These are phyloP conservation scores for Sequoia sempervirens DNA, from an alignment of 75 land plant genomes.

Conservation along the genomic window DNA sequence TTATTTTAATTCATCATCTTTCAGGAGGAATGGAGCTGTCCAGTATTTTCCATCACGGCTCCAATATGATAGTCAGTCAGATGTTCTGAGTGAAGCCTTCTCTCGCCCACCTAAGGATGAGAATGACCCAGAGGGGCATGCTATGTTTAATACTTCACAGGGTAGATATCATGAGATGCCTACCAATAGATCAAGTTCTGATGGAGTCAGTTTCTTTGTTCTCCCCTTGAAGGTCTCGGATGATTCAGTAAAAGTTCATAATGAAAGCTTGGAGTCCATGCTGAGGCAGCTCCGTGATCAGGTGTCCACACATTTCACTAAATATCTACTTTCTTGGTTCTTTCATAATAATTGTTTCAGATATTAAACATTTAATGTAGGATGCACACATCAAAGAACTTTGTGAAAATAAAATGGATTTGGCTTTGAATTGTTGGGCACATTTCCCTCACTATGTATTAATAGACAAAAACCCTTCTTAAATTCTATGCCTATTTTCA, in stretches of 20 bases:
- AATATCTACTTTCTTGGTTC: neutral
- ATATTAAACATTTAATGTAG: neutral
- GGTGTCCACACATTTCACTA: constrained; percentile 36
- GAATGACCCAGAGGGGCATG: neutral
- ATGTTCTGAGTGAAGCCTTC: neutral
- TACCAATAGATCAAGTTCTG: constrained; percentile 3
- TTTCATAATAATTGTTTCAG: neutral
- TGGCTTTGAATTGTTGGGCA: neutral
- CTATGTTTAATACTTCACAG: neutral
- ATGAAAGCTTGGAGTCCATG: constrained; percentile 55
- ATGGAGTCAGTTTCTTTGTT: constrained; percentile 41
- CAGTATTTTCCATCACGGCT: constrained; percentile 31
- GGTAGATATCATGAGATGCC: constrained; percentile 1
- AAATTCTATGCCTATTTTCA: constrained; percentile 14
- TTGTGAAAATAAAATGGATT: neutral
- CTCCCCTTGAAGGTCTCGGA: constrained; percentile 53
- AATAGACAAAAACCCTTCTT: neutral
- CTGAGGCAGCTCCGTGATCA: constrained; percentile 68
- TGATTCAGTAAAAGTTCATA: constrained; percentile 34
- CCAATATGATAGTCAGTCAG: neutral
- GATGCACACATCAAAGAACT: neutral
- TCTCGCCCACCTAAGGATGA: neutral
- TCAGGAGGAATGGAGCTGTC: constrained; percentile 29
- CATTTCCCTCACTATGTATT: neutral
- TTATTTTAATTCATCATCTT: constrained; percentile 64